These are phyloP conservation scores for Hyphopichia khmerensis DNA, from an alignment of 1,139 yeast genomes.

Conservation along the genomic window DNA sequence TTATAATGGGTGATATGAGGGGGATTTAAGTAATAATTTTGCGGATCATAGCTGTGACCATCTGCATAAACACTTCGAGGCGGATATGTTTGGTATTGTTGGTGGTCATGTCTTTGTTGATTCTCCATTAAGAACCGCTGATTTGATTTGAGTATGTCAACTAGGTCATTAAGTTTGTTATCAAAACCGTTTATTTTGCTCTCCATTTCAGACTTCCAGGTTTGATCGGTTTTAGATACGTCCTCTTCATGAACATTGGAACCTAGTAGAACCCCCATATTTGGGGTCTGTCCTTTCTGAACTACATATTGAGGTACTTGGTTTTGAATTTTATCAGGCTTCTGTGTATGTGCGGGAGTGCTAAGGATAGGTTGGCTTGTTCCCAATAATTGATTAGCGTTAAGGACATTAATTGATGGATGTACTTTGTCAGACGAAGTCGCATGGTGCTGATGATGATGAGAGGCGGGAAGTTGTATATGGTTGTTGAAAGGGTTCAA, in stretches of 20 bases:
- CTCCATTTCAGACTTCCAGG: constrained; percentile 49
- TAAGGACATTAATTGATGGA: too few relatives aligned
- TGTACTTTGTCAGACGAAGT: too few relatives aligned
- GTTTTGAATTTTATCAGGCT: neutral
- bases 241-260: neutral
- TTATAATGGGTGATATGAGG: neutral
- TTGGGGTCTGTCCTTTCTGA: neutral
- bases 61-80: neutral
- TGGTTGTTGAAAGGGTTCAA: constrained; percentile 9
- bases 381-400: neutral
- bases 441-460: neutral
- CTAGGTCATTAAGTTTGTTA: constrained; percentile 43
- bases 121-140: constrained; percentile 27
- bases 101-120: constrained; percentile 11
- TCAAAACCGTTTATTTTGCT: constrained; percentile 46
- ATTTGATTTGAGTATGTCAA: constrained; percentile 34
- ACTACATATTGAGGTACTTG: neutral
- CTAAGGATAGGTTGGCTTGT: neutral
- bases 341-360: neutral
- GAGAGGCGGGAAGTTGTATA: neutral
- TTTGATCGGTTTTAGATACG: constrained; percentile 8
- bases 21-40: too few relatives aligned
- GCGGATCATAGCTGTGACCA: too few relatives aligned
- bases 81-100: neutral
- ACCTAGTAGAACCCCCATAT: neutral